Evolutionary conservation across 192 early-diverging fungal genomes (phyloP), one percentile per base, ranked within the genome.

Genomic region (Oehlia diaphana): DNA sequence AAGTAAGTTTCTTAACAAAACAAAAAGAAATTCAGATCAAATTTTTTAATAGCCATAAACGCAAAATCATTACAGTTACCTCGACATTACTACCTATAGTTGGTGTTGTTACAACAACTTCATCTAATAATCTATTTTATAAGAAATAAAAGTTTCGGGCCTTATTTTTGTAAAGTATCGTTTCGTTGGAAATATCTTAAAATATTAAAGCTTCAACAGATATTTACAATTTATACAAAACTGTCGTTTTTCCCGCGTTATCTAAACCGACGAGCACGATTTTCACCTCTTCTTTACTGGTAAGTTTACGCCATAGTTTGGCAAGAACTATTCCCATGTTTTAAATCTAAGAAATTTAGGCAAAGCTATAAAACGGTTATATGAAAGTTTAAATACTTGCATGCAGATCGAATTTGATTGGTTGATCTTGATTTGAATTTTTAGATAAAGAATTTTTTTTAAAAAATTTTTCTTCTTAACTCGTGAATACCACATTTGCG

Each of bases 21-120:
- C n/a, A 23, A 44, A 37, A 50, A 42, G 6, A 44, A 21, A 39
- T 12, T 72, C 39, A 26, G 42, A 72, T 50, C 7, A 13, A 53
- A 23, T 53, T 28, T 31, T 31, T 10, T 44, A 49, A 2, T 9
- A 47, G 1, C 19, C 31, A n/a, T 53, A 47, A 73, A 50, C 7
- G 12, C 21, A 63, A 62, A 14, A 28, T 63, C 12, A 63, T 9
- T 16, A 23, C 44, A 47, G 2, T 47, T 76, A 76, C 74, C 61
- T 92, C 92, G 13, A 92, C 92, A 73, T 92, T 92, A 63, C 87
- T 89, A 71, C 92, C 92, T 79, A 92, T 92, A 42, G 92, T 92
- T 47, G 92, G 92, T 39, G 91, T 89, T 2, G 92, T 92, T 2
- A 87, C 85, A 1, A 92, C 90, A 0, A 91, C 86, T 78, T 91